phyloP scores from a whole-genome alignment of 106 monocot genomes.

The Platanthera zijinensis region DNA sequence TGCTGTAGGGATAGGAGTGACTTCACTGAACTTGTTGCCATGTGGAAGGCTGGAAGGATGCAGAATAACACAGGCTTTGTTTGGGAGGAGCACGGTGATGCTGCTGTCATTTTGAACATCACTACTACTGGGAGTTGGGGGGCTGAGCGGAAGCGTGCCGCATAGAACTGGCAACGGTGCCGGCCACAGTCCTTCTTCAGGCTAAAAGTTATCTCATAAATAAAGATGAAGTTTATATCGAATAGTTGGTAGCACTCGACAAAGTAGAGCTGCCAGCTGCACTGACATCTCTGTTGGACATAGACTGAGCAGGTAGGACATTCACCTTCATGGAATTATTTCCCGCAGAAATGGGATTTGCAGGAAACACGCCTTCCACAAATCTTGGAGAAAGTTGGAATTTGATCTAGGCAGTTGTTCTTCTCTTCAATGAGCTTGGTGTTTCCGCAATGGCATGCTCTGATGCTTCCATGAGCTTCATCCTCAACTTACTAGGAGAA shows the following conservation, averaged over 20 bases:
- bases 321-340: conserved; percentile 66
- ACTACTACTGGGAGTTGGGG: conserved; percentile 50
- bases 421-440: conserved; percentile 29
- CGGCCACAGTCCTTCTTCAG: conserved; percentile 88
- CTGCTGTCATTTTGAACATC: conserved; percentile 59
- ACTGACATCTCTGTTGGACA: conserved; percentile 78
- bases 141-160: conserved; percentile 59
- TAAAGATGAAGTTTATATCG: conserved; percentile 28
- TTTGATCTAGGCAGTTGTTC: conserved; percentile 67
- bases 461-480: conserved; percentile 33
- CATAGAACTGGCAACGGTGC: conserved; percentile 82
- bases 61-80: conserved; percentile 68
- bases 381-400: conserved; percentile 53
- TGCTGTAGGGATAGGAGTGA: conserved; percentile 66
- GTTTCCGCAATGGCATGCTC: conserved; percentile 72
- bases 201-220: conserved; percentile 70
- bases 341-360: conserved; percentile 45
- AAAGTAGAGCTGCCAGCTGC: conserved; percentile 50
- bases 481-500: too few relatives aligned
- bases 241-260: conserved; percentile 58
- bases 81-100: conserved; percentile 48
- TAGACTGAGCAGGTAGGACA: conserved; percentile 54
- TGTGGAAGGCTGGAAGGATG: conserved; percentile 79
- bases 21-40: conserved; percentile 72
- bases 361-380: conserved; percentile 69